Conservation (phyloP, 2,329 filamentous ascomycete species). For the Xylariaceae sp. region DNA sequence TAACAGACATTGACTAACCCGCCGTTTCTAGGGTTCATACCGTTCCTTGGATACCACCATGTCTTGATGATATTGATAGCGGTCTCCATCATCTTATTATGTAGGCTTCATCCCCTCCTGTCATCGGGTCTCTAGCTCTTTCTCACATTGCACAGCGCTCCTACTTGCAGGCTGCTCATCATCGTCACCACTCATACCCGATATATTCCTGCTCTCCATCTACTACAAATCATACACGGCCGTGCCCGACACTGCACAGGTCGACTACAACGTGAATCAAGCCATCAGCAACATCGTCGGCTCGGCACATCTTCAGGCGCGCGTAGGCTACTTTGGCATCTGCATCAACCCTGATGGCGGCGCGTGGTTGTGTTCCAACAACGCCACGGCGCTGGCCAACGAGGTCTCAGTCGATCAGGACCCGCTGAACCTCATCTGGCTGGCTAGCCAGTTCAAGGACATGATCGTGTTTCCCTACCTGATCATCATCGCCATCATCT, state of each 20-base stretch:
- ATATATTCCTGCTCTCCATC: constrained; percentile 96
- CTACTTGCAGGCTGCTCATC: constrained; percentile 94
- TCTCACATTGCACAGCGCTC: constrained; percentile 56
- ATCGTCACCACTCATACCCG: constrained; percentile 88
- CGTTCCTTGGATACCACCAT: constrained; percentile 72
- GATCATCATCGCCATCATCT: constrained; percentile 95
- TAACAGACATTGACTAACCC: not conserved
- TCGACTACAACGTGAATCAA: constrained; percentile 80
- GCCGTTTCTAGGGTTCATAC: constrained; percentile 52
- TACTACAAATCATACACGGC: constrained; percentile 90
- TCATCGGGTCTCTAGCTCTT: not conserved
- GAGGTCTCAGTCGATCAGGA: constrained; percentile 89
- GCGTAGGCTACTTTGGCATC: constrained; percentile 97
- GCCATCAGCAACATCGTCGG: constrained; percentile 90
- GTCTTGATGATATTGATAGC: constrained; percentile 97
- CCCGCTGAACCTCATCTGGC: constrained; percentile 94
- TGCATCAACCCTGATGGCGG: constrained; percentile 90
- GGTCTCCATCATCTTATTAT: constrained; percentile 88
- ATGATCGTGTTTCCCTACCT: constrained; percentile 98
- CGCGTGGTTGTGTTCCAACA: constrained; percentile 93
- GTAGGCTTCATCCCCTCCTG: constrained; percentile 53
- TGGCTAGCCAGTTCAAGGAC: constrained; percentile 95
- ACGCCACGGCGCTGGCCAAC: constrained; percentile 87
- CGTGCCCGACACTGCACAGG: constrained; percentile 77
- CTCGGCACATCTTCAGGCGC: constrained; percentile 75